phyloP scores from a whole-genome alignment of 345 rosid species.

The Aquilaria yunnanensis region DNA sequence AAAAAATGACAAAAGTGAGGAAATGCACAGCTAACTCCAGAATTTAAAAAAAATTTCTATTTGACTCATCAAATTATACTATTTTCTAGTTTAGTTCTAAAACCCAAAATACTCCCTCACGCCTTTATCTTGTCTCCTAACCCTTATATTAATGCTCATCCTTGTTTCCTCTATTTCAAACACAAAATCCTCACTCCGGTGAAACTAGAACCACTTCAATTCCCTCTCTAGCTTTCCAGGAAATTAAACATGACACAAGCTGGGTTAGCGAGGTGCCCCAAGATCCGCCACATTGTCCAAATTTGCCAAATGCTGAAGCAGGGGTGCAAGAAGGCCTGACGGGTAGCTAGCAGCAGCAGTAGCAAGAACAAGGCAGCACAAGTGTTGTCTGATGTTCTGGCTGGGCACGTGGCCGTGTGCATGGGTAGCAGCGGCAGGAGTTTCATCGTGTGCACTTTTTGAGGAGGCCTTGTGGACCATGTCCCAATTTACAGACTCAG shows the following conservation, averaged over 20 bases:
- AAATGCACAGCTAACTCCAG: too few relatives aligned
- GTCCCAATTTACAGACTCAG: constrained; percentile 26
- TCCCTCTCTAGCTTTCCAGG: too few relatives aligned
- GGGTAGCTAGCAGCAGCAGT: constrained; percentile 17
- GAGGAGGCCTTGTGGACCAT: constrained; percentile 57
- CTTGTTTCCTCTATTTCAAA: neutral
- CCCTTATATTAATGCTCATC: constrained; percentile 5
- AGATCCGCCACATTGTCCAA: constrained; percentile 63
- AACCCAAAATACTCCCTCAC: too few relatives aligned
- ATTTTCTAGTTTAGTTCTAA: too few relatives aligned
- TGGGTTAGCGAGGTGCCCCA: constrained; percentile 37
- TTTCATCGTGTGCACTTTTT: constrained; percentile 62
- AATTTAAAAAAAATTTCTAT: too few relatives aligned
- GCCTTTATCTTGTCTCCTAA: neutral
- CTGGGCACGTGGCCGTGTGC: constrained; percentile 76
- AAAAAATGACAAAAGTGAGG: too few relatives aligned
- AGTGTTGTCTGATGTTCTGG: constrained; percentile 58
- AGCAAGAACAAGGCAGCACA: neutral
- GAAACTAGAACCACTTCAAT: too few relatives aligned
- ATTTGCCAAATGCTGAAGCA: constrained; percentile 74
- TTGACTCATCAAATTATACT: too few relatives aligned
- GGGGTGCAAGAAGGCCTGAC: constrained; percentile 66
- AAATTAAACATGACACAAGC: neutral
- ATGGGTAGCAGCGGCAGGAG: constrained; percentile 53
- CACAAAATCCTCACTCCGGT: neutral